Base-by-base conservation (phyloP, 2,329 filamentous ascomycete genomes). In the Fusarium floridanum region DNA sequence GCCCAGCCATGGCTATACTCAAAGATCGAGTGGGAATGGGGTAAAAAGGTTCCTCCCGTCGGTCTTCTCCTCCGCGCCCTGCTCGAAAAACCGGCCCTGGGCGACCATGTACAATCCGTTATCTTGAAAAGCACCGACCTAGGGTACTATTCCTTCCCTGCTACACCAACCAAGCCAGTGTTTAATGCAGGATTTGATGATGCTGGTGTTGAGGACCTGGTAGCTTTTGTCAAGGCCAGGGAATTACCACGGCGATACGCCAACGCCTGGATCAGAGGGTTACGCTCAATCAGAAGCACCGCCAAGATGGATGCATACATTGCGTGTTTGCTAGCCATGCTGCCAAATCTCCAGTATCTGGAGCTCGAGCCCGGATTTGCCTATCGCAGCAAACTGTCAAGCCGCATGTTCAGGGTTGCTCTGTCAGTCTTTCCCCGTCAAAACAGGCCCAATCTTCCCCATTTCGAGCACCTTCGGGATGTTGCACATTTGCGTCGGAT, bases 171-270 rank as follows among this genome's bases (percentile, higher is more conserved):
- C n/a, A 37, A 1, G 12, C 53, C 53, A 5, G 32, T 8, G 16
- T 37, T 57, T 36, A 32, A 57, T 6, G 32, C 53, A 5, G 32
- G 12, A 22, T 37, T 57, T 36, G 53, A 57, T 6, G 29, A 16
- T 36, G n/a, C n/a, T 14, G 53, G 53, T 12, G 27, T 57, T 22
- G 53, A 36, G 7, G 32, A 22, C 20, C 37, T 57, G 53, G 29
- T 57, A 8, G 53, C 53, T 57, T 57, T 57, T 36, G 53, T 57
- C 53, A 57, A 57, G 53, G 37, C 53, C 3, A 57, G 53, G 20
- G 53, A 6, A 34, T 37, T 57, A 5, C 20, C 53, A 22, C 27
- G 53, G 53, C 53, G 53, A 20, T 37, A 57, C 20, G 4, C 32
- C 32, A 57, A 57, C 53, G 12, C 36, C 53, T 57, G 53, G 53